A percentile compares a stretch with the other conserved stretches of the same genome.
Conservation (phyloP, 1,139 yeast species). For the Meyerozyma sp. region DNA sequence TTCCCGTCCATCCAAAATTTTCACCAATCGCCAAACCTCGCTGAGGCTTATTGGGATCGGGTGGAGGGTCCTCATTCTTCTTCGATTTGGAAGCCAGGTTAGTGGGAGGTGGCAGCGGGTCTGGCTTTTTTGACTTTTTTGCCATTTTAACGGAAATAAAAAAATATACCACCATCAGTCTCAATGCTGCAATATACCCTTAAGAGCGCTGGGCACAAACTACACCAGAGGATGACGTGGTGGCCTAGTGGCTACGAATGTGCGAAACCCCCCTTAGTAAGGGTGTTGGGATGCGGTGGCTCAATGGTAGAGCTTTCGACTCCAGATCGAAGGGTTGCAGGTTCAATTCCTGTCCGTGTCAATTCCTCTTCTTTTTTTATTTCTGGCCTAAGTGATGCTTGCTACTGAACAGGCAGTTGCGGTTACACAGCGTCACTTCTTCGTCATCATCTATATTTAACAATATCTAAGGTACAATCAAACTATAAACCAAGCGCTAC, state of each 20-base stretch:
- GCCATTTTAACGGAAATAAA: neutral
- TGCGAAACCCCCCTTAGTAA: neutral
- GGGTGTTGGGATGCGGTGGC: conserved; percentile 65
- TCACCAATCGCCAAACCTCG: conserved; percentile 43
- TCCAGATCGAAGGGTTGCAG: conserved; percentile 74
- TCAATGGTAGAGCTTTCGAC: conserved; percentile 92
- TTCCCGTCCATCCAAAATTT: conserved; percentile 83
- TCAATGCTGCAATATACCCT: neutral
- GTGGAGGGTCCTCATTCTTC: conserved; percentile 4
- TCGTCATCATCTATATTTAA: neutral
- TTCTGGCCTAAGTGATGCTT: no score
- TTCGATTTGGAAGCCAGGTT: conserved; percentile 4
- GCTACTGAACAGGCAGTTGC: no score
- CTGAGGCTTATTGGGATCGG: conserved; percentile 27
- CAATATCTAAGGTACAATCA: neutral
- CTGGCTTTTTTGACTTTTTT: neutral
- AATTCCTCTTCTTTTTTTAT: conserved; percentile 23
- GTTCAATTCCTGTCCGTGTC: conserved; percentile 76
- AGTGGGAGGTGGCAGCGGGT: neutral
- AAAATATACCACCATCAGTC: neutral
- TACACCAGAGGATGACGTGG: conserved; percentile 2
- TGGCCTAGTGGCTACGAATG: conserved; percentile 1
- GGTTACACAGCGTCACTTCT: no score
- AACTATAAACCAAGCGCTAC: neutral
- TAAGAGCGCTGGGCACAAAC: neutral